Evolutionary conservation across 1,284 basidiomycete species (phyloP).

Genomic region (Exobasidium cylindrosporum): DNA sequence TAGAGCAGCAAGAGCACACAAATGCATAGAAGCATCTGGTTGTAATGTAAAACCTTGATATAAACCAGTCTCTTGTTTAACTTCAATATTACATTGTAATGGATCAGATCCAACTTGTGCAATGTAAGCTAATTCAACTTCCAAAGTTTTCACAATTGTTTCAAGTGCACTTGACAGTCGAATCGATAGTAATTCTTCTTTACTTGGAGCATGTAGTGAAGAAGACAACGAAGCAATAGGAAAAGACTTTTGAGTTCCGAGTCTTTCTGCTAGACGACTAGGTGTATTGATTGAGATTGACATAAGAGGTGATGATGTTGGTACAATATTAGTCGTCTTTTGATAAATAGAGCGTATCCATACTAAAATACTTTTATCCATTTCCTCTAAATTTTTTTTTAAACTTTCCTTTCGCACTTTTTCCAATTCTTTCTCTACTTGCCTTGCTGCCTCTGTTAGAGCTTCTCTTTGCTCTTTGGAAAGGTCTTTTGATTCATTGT

Average conservation of each 20-base stretch:
- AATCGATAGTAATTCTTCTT: neutral
- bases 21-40: slow-evolving; percentile 12
- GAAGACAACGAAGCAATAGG: neutral
- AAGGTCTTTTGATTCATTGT: neutral
- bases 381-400: neutral
- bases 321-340: neutral
- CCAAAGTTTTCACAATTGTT: slow-evolving; percentile 13
- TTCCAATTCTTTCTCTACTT: slow-evolving; percentile 8
- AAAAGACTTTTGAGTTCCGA: neutral
- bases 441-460: slow-evolving; percentile 10
- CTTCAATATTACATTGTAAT: slow-evolving; percentile 10
- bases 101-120: slow-evolving; percentile 16
- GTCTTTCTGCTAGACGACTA: neutral
- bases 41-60: neutral
- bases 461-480: neutral
- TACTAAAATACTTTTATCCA: slow-evolving; percentile 5
- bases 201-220: neutral
- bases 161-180: slow-evolving; percentile 14
- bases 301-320: neutral
- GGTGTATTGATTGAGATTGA: neutral
- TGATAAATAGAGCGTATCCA: too few relatives aligned
- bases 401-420: neutral
- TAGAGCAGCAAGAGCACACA: slow-evolving; percentile 17
- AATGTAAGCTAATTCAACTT: slow-evolving; percentile 16
- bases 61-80: neutral